Conservation (phyloP, 345 rosid genomes). For the Brassica juncea region DNA sequence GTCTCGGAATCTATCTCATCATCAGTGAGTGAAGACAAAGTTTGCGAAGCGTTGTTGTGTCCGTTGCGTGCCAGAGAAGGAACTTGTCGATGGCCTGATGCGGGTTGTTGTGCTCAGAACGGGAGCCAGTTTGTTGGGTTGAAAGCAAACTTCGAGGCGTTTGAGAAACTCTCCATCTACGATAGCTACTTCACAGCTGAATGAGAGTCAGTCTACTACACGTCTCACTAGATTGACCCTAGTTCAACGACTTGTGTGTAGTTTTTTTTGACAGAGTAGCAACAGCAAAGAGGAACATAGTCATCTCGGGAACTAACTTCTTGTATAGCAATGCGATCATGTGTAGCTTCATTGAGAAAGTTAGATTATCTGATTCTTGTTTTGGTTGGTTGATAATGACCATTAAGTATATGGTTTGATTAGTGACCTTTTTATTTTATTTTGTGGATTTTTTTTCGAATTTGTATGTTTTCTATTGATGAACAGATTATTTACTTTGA, state of each 20-base stretch:
- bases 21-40: constrained; percentile 51
- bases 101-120: constrained; percentile 83
- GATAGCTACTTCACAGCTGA: constrained; percentile 74
- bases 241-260: constrained; percentile 1
- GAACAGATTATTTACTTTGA: background rate
- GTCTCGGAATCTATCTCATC: constrained; percentile 68
- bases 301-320: constrained; percentile 31
- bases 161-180: constrained; percentile 73
- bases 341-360: constrained; percentile 32
- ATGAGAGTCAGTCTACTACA: constrained; percentile 26
- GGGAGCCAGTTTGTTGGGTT: constrained; percentile 81
- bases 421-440: background rate
- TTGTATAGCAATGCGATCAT: constrained; percentile 37
- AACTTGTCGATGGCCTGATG: constrained; percentile 91
- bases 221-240: constrained; percentile 2
- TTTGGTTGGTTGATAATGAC: constrained; percentile 10
- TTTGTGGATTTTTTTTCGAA: background rate
- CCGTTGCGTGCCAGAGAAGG: constrained; percentile 69
- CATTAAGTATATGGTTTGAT: background rate
- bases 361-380: constrained; percentile 24
- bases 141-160: constrained; percentile 84
- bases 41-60: constrained; percentile 59
- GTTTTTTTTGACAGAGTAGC: constrained; percentile 31
- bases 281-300: constrained; percentile 22
- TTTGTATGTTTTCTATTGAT: background rate